Evolutionary conservation across 192 early-diverging fungal species (phyloP).

Genomic region (Dissophora globulifera): DNA sequence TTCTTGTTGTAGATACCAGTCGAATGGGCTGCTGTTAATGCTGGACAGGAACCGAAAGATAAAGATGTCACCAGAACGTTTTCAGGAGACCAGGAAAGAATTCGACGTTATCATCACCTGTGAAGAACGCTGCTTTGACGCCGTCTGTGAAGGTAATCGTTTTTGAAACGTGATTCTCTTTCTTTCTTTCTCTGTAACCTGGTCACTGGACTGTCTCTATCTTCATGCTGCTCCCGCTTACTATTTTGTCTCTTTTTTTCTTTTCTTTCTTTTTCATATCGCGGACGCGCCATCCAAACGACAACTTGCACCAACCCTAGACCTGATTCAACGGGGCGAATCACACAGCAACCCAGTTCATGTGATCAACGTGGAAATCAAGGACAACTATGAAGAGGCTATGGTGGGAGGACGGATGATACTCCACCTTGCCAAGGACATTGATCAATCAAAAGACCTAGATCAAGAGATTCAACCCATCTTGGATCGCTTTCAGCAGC

Average conservation of each 20-base stretch:
- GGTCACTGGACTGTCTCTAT: no score
- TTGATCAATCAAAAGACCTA: slow-evolving; percentile 74
- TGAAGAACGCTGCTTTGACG: slow-evolving; percentile 95
- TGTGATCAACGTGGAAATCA: slow-evolving; percentile 96
- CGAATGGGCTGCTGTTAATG: slow-evolving; percentile 91
- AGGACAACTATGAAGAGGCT: slow-evolving; percentile 93
- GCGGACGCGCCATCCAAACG: no score
- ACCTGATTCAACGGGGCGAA: slow-evolving; percentile 78
- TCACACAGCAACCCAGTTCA: slow-evolving; percentile 79
- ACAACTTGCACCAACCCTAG: no score
- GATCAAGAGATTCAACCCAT: slow-evolving; percentile 88
- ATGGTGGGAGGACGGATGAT: slow-evolving; percentile 86
- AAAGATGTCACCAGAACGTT: slow-evolving; percentile 89
- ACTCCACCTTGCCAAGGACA: slow-evolving; percentile 76
- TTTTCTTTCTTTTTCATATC: neutral
- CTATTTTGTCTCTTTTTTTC: no score
- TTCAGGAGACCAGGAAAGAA: slow-evolving; percentile 75
- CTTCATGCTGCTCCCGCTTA: no score
- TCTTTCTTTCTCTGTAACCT: no score
- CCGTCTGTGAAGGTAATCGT: slow-evolving; percentile 84
- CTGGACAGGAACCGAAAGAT: slow-evolving; percentile 94
- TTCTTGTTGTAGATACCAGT: slow-evolving; percentile 71
- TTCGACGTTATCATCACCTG: slow-evolving; percentile 97
- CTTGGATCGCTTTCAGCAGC: slow-evolving; percentile 75
- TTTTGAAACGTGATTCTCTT: neutral